Evolutionary conservation across 2,329 filamentous ascomycete species (phyloP), one percentile per base, ranked within the genome.

Genomic region (Chaetothyriales sp.): DNA sequence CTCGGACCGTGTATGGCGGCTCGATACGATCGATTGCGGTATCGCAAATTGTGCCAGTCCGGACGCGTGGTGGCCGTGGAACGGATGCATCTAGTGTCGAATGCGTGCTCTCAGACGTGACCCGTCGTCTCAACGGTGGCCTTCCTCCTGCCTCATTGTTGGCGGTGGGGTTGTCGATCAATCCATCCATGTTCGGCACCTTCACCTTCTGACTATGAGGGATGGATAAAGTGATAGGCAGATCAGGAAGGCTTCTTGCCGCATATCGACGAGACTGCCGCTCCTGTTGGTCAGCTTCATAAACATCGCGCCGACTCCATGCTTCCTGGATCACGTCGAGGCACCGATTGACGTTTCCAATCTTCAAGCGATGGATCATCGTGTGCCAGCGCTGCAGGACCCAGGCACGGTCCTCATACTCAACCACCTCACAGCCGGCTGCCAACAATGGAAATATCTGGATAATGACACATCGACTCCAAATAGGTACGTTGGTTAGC

Each of bases 391-490:
- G 72, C 20, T 76, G 70, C 44, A 73, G 67, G 1, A 84, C 77
- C 79, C 80, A 85, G 26, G 75, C 67, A 10, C 81, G 69, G 57
- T 83, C 78, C 10, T 39, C 32, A 12, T 69, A 66, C 2, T 71
- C 71, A 20, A 73, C 68, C 7, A 76, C 76, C 63, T 84, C 81
- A 56, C 79, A 81, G 1, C 81, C 80, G 2, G 81, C 82, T 0
- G 77, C 79, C 55, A 84, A 71, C 1, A 86, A 72, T 1, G 82
- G 82, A 56, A 80, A 85, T 52, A 84, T 82, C 42, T 85, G 81
- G 1, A 84, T 75, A 45, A 84, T 81, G 18, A 79, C 75, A 0
- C 80, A 74, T 7, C 80, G 73, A 36, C 78, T 82, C 9, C 70
- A 73, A 1, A 77, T 65, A 1, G 81, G 79, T 0, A 85, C 78